phyloP scores from a whole-genome alignment of 371 early-diverging fungal species.

The Lichtheimia corymbifera region DNA sequence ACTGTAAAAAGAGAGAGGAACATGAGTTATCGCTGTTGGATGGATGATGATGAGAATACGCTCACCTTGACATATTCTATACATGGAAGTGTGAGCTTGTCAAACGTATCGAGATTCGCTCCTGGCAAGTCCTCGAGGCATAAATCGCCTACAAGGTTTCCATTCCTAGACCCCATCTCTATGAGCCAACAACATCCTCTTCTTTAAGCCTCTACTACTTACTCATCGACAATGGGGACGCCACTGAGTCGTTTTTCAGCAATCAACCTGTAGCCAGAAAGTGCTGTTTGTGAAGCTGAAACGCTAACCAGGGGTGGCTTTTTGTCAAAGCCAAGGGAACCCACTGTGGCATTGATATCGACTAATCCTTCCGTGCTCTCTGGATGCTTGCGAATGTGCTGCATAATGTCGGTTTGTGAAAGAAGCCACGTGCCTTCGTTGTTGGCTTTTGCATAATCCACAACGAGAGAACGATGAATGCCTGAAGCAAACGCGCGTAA shows the following conservation, averaged over 20 bases:
- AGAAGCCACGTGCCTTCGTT: constrained; percentile 43
- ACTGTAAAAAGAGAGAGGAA: neutral
- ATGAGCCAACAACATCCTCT: neutral
- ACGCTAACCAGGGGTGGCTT: constrained; percentile 34
- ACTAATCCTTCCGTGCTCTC: constrained; percentile 35
- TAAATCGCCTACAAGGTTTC: constrained; percentile 41
- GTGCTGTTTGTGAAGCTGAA: constrained; percentile 30
- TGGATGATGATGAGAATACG: neutral
- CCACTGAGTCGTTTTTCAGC: constrained; percentile 46
- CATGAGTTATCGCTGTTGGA: neutral
- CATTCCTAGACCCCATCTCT: constrained; percentile 15
- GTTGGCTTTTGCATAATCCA: constrained; percentile 28
- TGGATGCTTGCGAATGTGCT: constrained; percentile 45
- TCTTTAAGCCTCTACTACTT: neutral
- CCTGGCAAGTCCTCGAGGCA: constrained; percentile 55
- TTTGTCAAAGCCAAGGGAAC: constrained; percentile 28
- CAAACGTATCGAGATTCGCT: constrained; percentile 41
- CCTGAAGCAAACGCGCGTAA: constrained; percentile 49
- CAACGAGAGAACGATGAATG: constrained; percentile 49
- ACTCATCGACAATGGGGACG: constrained; percentile 51
- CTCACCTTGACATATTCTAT: constrained; percentile 50
- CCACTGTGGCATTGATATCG: constrained; percentile 34
- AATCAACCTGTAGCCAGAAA: constrained; percentile 49
- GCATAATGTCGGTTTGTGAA: constrained; percentile 58
- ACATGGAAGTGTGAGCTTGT: constrained; percentile 39